Evolutionary conservation across 257 asterid genomes (phyloP), one percentile per base, ranked within the genome.

Genomic region (Lycium ferocissimum): DNA sequence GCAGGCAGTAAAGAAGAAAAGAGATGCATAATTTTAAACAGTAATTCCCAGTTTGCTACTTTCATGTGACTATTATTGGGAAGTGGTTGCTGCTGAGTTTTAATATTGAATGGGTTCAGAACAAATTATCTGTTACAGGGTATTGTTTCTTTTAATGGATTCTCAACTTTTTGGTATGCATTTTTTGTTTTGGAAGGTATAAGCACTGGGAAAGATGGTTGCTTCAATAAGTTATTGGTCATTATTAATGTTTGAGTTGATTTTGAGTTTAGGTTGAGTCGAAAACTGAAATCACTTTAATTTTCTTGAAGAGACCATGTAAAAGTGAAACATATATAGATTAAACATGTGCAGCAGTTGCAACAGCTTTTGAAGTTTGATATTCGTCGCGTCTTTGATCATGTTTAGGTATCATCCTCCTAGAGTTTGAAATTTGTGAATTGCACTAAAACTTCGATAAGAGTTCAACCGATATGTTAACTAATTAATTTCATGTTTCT

Each of bases 271-370:
- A 9, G 20, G 62, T 15, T 67, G 49, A 14, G 14, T 35, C 6
- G 49, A 26, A 26, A 26, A 26, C 33, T 26, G 33, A 67, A 33
- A 14, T 75, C 20, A 0, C 43, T 49, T 75, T 13, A 6, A 6
- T 20, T 75, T 49, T 75, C 37, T 13, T 49, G 20, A 75, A 49
- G 82, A 53, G 14, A 62, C 13, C 26, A 26, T 76, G 22, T 53
- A 51, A 7, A 71, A 76, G 65, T 53, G 65, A 76, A 33, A 9
- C 47, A 75, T 49, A 7, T 26, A 76, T 49, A 49, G 18, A 72
- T 45, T 26, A 72, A 51, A 76, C 63, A 53, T 78, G 63, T 76
- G 3, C 63, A 76, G 47, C 63, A 53, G 82, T 53, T 78, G 82
- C 65, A 78, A 22, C 65, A 53, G 49, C 45, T 78, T 76, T 53